Base-by-base conservation (phyloP, 1,284 basidiomycete species). In the Spongiforma sp. region DNA sequence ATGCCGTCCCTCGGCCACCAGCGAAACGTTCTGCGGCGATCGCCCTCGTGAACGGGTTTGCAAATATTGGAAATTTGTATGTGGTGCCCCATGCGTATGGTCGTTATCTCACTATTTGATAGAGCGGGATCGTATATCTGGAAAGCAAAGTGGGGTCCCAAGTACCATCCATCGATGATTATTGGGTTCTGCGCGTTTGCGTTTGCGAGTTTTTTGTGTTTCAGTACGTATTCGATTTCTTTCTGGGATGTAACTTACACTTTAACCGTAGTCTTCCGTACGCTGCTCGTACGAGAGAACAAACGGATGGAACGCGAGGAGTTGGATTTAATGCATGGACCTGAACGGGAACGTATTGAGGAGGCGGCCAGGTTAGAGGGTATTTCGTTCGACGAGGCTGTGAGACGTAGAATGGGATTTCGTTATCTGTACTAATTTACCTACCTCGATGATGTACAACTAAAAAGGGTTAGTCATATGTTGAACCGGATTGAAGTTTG, bases 11-110 rank as follows among this genome's bases (percentile, higher is more conserved):
- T 39, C 36, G 55, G 30, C 55, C 55, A 26, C 55, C 55, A 24
- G 55, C 55, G 24, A 56, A 56, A 56, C 26, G 55, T 19, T 56
- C 55, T 2, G 55, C 55, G 15, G 55, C 55, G 17, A 56, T 56
- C 15, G 55, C 34, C 26, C 55, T 56, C 26, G 55, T 56, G 26
- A 56, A 56, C 26, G 34, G 34, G 26, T 56, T 56, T 28, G 55
- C 34, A 21, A 56, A 39, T 26, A 37, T 56, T 9, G 55, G 55
- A 19, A 37, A 37, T 15, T 4, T 56, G 55, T 56, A n/a, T 26
- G 55, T 56, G 12, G 17, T 11, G 6, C 15, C 12, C n/a, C 26
- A 55, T 28, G 24, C 17, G 34, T 28, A 34, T 17, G 26, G 10
- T 36, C n/a, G 21, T 19, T 39, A 5, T 26, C 53, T 34, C 15